Evolutionary conservation across 306 rosid species (phyloP), one percentile per base, ranked within the genome.

Genomic region (Erythrophleum fordii): DNA sequence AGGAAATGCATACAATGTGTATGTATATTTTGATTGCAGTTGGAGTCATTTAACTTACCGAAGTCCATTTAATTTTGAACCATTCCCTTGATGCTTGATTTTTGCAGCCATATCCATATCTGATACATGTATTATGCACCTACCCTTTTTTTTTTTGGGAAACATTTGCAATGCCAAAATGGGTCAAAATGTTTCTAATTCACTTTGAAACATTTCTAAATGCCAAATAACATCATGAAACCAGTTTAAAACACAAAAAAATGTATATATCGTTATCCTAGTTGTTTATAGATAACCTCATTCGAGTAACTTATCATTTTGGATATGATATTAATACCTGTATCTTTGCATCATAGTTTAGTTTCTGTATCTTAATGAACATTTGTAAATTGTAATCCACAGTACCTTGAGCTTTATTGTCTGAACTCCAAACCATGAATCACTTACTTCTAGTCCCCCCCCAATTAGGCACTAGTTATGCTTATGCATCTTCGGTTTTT

Each of bases 31-130:
- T 41, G 49, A 60, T 69, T 80, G 49, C 9, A 11, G 70, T 20
- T 76, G 72, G 25, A 53, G 20, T 69, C 55, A 29, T 84, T 5
- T 49, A 31, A 80, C 42, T 58, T 44, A 14, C 58, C 23, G 16
- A 28, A 60, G 28, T 69, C 16, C 66, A 37, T 80, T 8, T 56
- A 4, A 22, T 16, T 48, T 26, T 6, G 39, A 28, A 53, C 6
- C 6, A 0, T 84, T 4, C 22, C 16, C 0, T 28, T 9, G 5
- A 66, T 18, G 49, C 71, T 23, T 34, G 13, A 37, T 18, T 35
- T 64, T 66, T 66, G n/a, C 48, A 10, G 48, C 23, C 6, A 11
- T 66, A 37, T 64, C 45, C 71, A 35, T 65, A 66, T 35, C 11
- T 34, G 6, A 18, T 35, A 20, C 51, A 37, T 16, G 16, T 61